Evolutionary conservation across 2,329 filamentous ascomycete genomes (phyloP).

Genomic region (Dactylellina leptospora): DNA sequence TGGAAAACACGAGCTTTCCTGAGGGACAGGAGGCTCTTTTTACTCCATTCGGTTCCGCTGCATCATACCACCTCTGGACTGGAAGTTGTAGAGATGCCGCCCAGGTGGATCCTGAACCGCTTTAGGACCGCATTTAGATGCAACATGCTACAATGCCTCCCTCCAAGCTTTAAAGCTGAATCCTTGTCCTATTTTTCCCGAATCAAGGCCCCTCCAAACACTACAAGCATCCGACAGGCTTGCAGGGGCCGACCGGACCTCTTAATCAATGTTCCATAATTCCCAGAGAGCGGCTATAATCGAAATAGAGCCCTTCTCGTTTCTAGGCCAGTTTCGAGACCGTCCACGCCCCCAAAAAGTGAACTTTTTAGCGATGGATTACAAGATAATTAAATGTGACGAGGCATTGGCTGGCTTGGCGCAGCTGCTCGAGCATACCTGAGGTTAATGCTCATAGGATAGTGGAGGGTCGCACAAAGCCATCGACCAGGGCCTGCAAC

Average conservation of each 20-base stretch:
- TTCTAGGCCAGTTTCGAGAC: neutral
- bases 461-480: neutral
- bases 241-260: neutral
- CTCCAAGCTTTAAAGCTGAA: neutral
- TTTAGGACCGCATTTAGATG: constrained; percentile 1
- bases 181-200: constrained; percentile 6
- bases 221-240: constrained; percentile 8
- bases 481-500: neutral
- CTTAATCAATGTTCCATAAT: constrained; percentile 4
- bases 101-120: neutral
- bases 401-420: neutral
- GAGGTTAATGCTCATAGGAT: constrained; percentile 12
- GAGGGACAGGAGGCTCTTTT: constrained; percentile 3
- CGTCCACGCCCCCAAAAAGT: constrained; percentile 3
- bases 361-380: constrained; percentile 4
- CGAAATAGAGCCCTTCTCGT: neutral
- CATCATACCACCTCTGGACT: neutral
- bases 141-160: neutral
- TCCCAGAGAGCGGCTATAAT: constrained; percentile 5
- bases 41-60: neutral
- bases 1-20: neutral
- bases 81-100: neutral
- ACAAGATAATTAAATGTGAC: too few species aligned
- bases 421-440: constrained; percentile 1
- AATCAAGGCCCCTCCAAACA: constrained; percentile 5